Conservation (phyloP, 2,329 filamentous ascomycete species). For the Diaporthe sp. region DNA sequence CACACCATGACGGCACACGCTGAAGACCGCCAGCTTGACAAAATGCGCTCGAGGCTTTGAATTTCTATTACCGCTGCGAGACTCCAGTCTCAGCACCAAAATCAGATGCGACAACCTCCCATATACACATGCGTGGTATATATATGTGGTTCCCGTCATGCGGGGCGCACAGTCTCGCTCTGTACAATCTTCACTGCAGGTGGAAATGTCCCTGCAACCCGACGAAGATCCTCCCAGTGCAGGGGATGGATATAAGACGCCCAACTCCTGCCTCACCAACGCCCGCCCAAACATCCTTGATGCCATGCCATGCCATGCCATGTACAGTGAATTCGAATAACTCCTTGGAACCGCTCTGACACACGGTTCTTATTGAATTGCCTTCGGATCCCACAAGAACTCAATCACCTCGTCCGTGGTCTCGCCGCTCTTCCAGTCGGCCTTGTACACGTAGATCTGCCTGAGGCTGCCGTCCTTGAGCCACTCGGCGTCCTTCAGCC, state of each 20-base stretch:
- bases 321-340: neutral
- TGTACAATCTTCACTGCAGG: neutral
- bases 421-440: constrained; percentile 54
- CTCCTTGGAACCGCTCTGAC: neutral
- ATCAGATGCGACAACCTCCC: neutral
- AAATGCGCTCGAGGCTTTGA: neutral
- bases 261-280: constrained; percentile 17
- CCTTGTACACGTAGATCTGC: constrained; percentile 68
- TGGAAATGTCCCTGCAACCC: neutral
- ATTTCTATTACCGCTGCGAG: constrained; percentile 16
- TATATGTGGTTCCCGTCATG: neutral
- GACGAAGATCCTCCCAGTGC: neutral
- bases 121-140: constrained; percentile 24
- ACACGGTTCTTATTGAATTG: neutral
- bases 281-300: constrained; percentile 5
- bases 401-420: constrained; percentile 62
- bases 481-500: constrained; percentile 59
- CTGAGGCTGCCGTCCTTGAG: constrained; percentile 57
- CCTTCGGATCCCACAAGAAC: constrained; percentile 57
- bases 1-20: neutral
- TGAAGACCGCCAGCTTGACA: neutral
- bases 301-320: constrained; percentile 15
- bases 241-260: neutral
- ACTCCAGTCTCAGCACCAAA: neutral
- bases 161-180: neutral